Base-by-base conservation (phyloP, 768 basidiomycete species). In the Pulveroboletus sp. region DNA sequence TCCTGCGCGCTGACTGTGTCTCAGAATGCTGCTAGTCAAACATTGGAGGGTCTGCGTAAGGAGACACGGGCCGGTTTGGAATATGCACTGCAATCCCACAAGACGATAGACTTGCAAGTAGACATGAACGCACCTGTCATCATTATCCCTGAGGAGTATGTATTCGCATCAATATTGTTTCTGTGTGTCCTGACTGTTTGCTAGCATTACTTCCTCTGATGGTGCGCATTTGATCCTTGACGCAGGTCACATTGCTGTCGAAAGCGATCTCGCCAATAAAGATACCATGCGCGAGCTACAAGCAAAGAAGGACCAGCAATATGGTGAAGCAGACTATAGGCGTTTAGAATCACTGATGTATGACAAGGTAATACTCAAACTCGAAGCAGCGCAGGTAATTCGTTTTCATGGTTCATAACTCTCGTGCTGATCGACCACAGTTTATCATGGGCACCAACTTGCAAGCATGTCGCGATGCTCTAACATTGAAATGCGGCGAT, bases 81-180 rank as follows among this genome's bases (percentile, higher is more conserved):
- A 71, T 87, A 87, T 69, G 95, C 95, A 0, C 70, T 99, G 42
- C 85, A 93, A 66, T 84, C 82, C 14, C 94, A 96, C 75, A 95
- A 93, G 75, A 98, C 96, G 1, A 75, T 98, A 39, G 94, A 98
- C 65, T 75, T 99, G n/a, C 89, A 91, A 57, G 81, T 99, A 72
- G 94, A 99, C 61, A 79, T 99, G 76, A 90, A 95, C 60, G 93
- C 96, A 0, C 96, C 96, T 6, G 82, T 99, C 58, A 96, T 99
- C 63, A 92, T 99, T 59, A 80, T 98, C 46, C 96, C 96, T 1
- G 95, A 98, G 71, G 84, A 91, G 92, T 93, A 63, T 43, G 68
- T 41, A 8, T 39, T 50, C 44, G 45, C 28, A 18, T 39, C 26
- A 1, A 18, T 28, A 48, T 74, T 66, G 38, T 41, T 37, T n/a